Percentiles rank a stretch among this genome's conserved stretches.
Evolutionary conservation across 139 green algal species (phyloP).

Genomic region (Closterium sp.): DNA sequence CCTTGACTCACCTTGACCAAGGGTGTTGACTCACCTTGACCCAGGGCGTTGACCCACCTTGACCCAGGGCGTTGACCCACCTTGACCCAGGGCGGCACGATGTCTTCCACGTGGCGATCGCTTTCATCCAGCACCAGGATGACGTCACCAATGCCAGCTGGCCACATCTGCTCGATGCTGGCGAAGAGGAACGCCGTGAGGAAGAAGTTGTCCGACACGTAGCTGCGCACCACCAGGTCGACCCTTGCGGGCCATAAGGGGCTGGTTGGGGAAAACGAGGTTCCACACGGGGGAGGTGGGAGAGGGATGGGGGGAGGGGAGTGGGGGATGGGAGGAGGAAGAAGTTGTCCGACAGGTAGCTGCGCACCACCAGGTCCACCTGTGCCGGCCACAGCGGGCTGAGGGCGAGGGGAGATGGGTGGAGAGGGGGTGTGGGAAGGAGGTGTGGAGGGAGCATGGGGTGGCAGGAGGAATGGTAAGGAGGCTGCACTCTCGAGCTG

Average conservation of each 20-base stretch:
- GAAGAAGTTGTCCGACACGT: background rate
- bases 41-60: no score
- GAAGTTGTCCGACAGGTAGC: background rate
- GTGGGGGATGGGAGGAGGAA: background rate
- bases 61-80: no score
- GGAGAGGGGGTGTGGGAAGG: no score
- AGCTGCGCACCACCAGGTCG: background rate
- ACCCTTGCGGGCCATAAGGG: background rate
- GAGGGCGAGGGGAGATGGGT: no score
- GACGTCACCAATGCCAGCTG: background rate
- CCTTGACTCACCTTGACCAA: no score
- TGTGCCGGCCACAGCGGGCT: no score
- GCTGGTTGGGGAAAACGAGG: no score
- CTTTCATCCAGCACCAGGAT: constrained; percentile 5
- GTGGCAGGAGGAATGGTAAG: background rate
- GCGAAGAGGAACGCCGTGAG: background rate
- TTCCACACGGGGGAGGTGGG: no score
- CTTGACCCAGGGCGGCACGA: background rate
- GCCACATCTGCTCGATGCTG: background rate
- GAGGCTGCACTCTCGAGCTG: background rate
- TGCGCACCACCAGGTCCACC: background rate
- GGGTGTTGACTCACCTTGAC: no score
- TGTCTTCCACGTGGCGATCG: background rate
- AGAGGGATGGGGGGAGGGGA: no score
- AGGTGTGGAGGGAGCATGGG: no score